A percentile compares a stretch with the other conserved stretches of the same genome.
phyloP scores from a whole-genome alignment of 1,284 basidiomycete genomes.

The Cerrena zonata region DNA sequence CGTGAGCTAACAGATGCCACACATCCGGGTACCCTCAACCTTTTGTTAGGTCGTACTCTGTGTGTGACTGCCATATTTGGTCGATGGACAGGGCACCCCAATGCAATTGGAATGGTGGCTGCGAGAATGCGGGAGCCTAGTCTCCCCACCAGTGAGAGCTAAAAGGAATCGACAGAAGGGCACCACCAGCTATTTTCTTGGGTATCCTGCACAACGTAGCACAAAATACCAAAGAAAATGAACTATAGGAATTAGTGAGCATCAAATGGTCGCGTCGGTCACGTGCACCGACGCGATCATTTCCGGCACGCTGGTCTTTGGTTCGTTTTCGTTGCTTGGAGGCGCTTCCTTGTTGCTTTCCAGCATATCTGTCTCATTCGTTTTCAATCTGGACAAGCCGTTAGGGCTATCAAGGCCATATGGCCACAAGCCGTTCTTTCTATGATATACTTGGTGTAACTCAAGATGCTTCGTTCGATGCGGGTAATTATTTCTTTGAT shows the following conservation, averaged over 20 bases:
- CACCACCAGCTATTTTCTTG: neutral
- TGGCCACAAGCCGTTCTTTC: conserved; percentile 22
- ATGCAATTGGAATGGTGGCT: too few relatives aligned
- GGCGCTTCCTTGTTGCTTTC: conserved; percentile 7
- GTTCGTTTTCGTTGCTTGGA: conserved; percentile 11
- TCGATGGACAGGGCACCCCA: too few relatives aligned
- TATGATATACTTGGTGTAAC: conserved; percentile 30
- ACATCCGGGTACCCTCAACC: neutral
- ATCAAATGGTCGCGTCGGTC: neutral
- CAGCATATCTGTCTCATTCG: conserved; percentile 10
- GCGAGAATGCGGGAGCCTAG: too few relatives aligned
- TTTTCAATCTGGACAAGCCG: conserved; percentile 16
- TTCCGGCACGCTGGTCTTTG: conserved; percentile 1
- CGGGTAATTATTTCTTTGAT: conserved; percentile 15
- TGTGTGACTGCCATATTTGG: neutral
- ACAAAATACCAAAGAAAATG: neutral
- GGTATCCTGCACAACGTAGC: neutral
- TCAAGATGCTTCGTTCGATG: conserved; percentile 27
- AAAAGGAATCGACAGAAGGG: neutral
- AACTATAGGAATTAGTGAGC: neutral
- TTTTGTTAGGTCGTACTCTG: neutral
- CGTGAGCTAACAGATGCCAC: neutral
- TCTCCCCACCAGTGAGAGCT: too few relatives aligned
- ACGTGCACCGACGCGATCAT: conserved; percentile 1
- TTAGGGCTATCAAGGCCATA: conserved; percentile 18